Base-by-base conservation (phyloP, 345 rosid genomes). In the Hibiscus trionum region DNA sequence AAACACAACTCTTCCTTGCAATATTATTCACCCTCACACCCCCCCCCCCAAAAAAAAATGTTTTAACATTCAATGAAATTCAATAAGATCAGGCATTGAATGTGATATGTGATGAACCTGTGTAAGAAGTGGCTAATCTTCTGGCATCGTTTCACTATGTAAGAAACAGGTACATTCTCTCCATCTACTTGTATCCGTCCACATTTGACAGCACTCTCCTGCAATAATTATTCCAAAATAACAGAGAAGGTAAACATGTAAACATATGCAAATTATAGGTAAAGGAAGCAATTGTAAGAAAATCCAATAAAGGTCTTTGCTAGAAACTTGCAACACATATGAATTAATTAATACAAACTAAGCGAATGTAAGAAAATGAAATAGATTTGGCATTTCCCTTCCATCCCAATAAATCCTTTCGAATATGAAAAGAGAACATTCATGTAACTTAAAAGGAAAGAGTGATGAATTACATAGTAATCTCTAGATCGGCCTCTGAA, bases 171-270 rank as follows among this genome's bases (percentile, higher is more conserved):
- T 66, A 92, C 93, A 75, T 60, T 78, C 63, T 87, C 84, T 61
- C 89, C 97, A 77, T 95, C 94, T 74, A 92, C 96, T 85, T 81
- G 91, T 46, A 95, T 88, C 76, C 97, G 86, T 59, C 96, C 94
- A 82, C 85, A 75, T 85, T 95, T 80, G 14, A 92, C 96, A 3
- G 96, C 98, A 81, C 83, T 78, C 73, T 85, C 94, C 98, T 92
- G 73, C 72, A 80, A 35, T 15, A 19, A 44, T 44, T 44, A 16
- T 68, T 31, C 15, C 19, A 33, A 33, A 70, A 35, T 35, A 58
- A 70, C 21, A 4, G 31, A 55, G 37, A 35, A 56, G 11, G 7
- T 70, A 12, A 53, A 17, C 21, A 17, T 50, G 8, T 42, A 33
- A 53, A 33, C 31, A 52, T 35, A 52, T 21, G 60, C 60, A 56